Evolutionary conservation across 306 rosid genomes (phyloP).

Genomic region (Luffa acutangula): DNA sequence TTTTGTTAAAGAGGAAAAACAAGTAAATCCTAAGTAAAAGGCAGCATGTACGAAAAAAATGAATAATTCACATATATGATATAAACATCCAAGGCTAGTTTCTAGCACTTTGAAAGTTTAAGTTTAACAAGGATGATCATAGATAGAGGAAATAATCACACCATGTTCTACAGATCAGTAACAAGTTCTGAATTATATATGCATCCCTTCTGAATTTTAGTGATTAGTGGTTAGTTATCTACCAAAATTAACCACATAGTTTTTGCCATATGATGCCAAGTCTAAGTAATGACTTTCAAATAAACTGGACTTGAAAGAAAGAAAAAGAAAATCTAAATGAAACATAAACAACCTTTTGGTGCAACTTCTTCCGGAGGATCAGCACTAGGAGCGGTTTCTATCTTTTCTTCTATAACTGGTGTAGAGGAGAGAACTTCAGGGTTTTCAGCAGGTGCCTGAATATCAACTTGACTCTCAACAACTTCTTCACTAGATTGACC

Average conservation of each 20-base stretch:
- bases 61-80: neutral
- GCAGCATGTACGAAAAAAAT: neutral
- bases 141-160: neutral
- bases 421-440: slow-evolving; percentile 25
- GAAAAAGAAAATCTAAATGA: slow-evolving; percentile 3
- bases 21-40: neutral
- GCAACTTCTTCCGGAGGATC: slow-evolving; percentile 21
- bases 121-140: neutral
- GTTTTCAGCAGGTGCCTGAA: slow-evolving; percentile 11
- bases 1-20: neutral
- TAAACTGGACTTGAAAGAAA: neutral
- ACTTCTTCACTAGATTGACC: slow-evolving; percentile 15
- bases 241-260: neutral
- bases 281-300: neutral
- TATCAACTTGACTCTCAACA: slow-evolving; percentile 10
- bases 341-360: slow-evolving; percentile 31
- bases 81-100: neutral
- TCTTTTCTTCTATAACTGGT: slow-evolving; percentile 21
- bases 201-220: neutral
- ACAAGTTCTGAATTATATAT: neutral
- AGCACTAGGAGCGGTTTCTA: slow-evolving; percentile 18
- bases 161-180: neutral
- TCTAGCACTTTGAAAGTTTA: neutral
- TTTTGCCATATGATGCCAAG: neutral
- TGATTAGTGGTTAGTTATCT: neutral